phyloP scores from a whole-genome alignment of 805 yeast species.

The Danielia oregonensis region DNA sequence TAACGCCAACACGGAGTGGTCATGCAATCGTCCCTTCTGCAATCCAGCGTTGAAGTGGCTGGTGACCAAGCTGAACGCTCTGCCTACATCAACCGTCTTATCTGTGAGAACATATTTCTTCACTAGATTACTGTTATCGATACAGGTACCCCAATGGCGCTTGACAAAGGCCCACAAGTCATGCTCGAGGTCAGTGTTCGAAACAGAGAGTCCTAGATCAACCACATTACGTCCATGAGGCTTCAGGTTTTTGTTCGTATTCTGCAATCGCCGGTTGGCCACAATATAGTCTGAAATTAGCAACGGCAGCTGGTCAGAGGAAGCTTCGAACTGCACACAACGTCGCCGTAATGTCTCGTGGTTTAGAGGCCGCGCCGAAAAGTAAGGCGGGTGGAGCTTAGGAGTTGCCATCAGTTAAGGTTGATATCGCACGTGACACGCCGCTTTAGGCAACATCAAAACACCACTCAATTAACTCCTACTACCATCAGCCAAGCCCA shows the following conservation, averaged over 20 bases:
- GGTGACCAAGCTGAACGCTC: constrained; percentile 9
- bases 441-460: constrained; percentile 5
- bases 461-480: background rate
- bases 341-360: constrained; percentile 12
- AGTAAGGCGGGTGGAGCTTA: too few species aligned
- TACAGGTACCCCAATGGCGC: constrained; percentile 9
- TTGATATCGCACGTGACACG: background rate
- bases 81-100: constrained; percentile 2
- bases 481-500: too few species aligned
- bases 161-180: constrained; percentile 14
- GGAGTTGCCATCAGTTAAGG: too few species aligned
- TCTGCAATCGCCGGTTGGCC: constrained; percentile 15
- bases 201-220: constrained; percentile 9
- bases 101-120: constrained; percentile 8
- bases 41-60: constrained; percentile 3
- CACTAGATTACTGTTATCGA: constrained; percentile 8
- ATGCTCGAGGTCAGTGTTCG: constrained; percentile 10
- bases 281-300: constrained; percentile 12
- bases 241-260: too few species aligned
- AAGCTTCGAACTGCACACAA: too few species aligned
- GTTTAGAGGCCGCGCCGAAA: constrained; percentile 11
- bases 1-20: constrained; percentile 5
- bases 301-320: too few species aligned
- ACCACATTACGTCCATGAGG: constrained; percentile 2
- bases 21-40: background rate